These are phyloP conservation scores for Osmanthus fragrans DNA, from an alignment of 257 asterid genomes.

Conservation along the genomic window DNA sequence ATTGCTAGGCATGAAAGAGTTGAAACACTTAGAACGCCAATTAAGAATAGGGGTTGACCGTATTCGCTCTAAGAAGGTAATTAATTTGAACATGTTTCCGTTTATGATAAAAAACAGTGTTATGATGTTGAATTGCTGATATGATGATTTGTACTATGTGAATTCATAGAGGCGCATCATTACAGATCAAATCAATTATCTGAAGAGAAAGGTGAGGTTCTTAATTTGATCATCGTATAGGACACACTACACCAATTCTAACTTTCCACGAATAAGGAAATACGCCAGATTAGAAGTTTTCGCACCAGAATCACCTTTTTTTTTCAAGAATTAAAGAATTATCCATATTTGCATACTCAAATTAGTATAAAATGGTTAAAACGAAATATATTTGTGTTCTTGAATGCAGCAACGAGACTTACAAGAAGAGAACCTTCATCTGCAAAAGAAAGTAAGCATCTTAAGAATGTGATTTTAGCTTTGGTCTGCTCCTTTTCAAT, in stretches of 20 bases:
- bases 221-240: background rate
- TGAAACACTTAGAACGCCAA: slow-evolving; percentile 62
- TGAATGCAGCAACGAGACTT: slow-evolving; percentile 53
- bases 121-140: background rate
- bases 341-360: background rate
- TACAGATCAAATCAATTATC: slow-evolving; percentile 43
- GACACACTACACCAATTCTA: background rate
- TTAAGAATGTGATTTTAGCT: background rate
- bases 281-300: too few relatives aligned
- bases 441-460: slow-evolving; percentile 52
- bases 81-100: background rate
- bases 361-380: background rate
- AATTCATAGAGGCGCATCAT: slow-evolving; percentile 41
- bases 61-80: slow-evolving; percentile 56
- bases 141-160: background rate
- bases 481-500: background rate
- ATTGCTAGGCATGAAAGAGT: slow-evolving; percentile 55
- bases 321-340: background rate
- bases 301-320: background rate
- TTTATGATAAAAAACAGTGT: background rate
- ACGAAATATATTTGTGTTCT: background rate
- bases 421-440: slow-evolving; percentile 55
- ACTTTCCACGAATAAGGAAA: too few relatives aligned
- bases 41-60: slow-evolving; percentile 57
- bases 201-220: slow-evolving; percentile 45